These are phyloP conservation scores for Linum trigynum DNA, from an alignment of 345 rosid species.

Conservation along the genomic window DNA sequence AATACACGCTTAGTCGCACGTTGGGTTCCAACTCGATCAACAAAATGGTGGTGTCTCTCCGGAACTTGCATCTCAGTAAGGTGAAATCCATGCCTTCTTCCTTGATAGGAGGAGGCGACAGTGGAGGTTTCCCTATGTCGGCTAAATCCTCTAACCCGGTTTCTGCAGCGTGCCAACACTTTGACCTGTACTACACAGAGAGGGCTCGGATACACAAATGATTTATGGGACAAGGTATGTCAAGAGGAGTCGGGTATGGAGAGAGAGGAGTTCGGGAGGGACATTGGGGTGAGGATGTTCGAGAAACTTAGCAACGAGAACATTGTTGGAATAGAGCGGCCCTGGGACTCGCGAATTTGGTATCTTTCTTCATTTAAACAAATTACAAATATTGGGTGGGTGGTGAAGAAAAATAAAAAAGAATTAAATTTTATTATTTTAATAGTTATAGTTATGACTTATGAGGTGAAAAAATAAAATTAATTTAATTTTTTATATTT, in stretches of 20 bases:
- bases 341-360: too few species aligned
- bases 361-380: too few species aligned
- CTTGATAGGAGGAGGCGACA: slow-evolving; percentile 23
- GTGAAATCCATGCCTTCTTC: slow-evolving; percentile 50
- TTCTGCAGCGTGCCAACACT: slow-evolving; percentile 51
- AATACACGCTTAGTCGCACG: slow-evolving; percentile 43
- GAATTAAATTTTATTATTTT: too few species aligned
- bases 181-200: slow-evolving; percentile 32
- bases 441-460: too few species aligned
- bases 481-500: too few species aligned
- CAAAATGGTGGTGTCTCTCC: slow-evolving; percentile 46
- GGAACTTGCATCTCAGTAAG: slow-evolving; percentile 57
- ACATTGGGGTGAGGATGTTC: slow-evolving; percentile 51
- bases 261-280: slow-evolving; percentile 77
- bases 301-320: slow-evolving; percentile 67
- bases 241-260: slow-evolving; percentile 68
- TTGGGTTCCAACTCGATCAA: slow-evolving; percentile 38
- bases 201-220: slow-evolving; percentile 21
- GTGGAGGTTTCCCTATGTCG: slow-evolving; percentile 35
- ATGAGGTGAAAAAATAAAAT: too few species aligned
- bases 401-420: too few species aligned
- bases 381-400: too few species aligned
- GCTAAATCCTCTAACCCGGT: slow-evolving; percentile 44
- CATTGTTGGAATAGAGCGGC: slow-evolving; percentile 25
- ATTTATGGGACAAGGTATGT: slow-evolving; percentile 36